Percentiles rank a stretch among this genome's conserved stretches.
Evolutionary conservation across 352 stramenopile genomes (phyloP).

Genomic region (Globisporangium sylvaticum): DNA sequence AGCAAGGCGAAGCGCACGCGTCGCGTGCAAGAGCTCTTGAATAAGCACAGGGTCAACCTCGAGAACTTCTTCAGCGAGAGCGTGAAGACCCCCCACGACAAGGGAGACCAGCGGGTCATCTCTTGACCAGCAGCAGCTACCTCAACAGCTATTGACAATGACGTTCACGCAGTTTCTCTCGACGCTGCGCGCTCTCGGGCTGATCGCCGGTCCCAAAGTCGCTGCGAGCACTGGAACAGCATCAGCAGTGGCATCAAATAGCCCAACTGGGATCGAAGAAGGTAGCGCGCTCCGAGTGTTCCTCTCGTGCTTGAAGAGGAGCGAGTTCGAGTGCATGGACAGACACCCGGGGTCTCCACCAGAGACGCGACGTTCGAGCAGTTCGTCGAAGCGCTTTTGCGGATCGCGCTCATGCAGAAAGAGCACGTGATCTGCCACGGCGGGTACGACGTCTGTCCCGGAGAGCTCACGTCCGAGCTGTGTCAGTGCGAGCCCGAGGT

Average conservation of each 20-base stretch:
- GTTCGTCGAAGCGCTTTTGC: conserved; percentile 52
- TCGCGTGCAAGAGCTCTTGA: conserved; percentile 27
- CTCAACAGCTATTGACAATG: conserved; percentile 7
- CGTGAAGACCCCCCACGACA: conserved; percentile 6
- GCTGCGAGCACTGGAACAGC: neutral
- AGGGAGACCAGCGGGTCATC: conserved; percentile 1
- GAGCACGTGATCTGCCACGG: conserved; percentile 50
- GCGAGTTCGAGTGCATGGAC: conserved; percentile 13
- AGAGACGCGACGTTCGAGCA: conserved; percentile 25
- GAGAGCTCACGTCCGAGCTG: conserved; percentile 39
- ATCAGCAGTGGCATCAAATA: neutral
- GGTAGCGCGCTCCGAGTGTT: conserved; percentile 51
- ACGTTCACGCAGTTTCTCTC: conserved; percentile 31
- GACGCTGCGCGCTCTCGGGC: conserved; percentile 23
- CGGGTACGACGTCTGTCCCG: conserved; percentile 47
- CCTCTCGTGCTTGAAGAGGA: conserved; percentile 48
- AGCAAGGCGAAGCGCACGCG: neutral
- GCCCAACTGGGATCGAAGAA: conserved; percentile 34
- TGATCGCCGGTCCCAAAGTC: conserved; percentile 18
- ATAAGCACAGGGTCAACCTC: conserved; percentile 29
- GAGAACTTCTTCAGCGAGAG: conserved; percentile 42
- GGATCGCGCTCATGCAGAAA: conserved; percentile 39
- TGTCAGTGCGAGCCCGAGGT: conserved; percentile 31
- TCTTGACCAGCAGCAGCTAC: neutral
- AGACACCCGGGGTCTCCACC: conserved; percentile 10